Conservation (phyloP, 371 early-diverging fungal genomes). For the Mucor indicus region DNA sequence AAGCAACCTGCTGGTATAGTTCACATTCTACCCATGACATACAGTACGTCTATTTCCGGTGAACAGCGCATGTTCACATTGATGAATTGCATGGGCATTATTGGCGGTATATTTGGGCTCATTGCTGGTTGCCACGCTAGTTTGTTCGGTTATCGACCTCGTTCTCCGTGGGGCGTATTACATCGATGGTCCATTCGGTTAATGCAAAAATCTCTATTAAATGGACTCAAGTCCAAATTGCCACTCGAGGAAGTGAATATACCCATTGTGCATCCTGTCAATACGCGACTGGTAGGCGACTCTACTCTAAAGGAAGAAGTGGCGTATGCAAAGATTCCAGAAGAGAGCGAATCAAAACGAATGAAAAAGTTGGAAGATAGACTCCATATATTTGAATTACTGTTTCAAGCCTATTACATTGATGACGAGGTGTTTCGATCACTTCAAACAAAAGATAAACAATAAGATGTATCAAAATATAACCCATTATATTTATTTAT, state of each 20-base stretch:
- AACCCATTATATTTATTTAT: no score
- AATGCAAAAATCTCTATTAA: slow-evolving; percentile 19
- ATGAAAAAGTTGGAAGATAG: slow-evolving; percentile 30
- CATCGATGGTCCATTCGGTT: slow-evolving; percentile 30
- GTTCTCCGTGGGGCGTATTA: slow-evolving; percentile 31
- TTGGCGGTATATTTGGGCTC: slow-evolving; percentile 36
- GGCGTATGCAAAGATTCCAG: not conserved
- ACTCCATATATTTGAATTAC: slow-evolving; percentile 31
- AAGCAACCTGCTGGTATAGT: slow-evolving; percentile 15
- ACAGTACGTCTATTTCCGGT: slow-evolving; percentile 7
- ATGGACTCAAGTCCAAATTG: slow-evolving; percentile 20
- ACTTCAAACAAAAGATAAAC: no score
- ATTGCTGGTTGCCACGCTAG: slow-evolving; percentile 21
- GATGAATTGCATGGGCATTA: slow-evolving; percentile 30
- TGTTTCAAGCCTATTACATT: slow-evolving; percentile 39
- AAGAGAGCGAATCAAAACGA: slow-evolving; percentile 11
- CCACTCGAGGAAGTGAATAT: slow-evolving; percentile 18
- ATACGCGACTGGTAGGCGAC: no score
- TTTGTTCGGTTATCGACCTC: slow-evolving; percentile 33
- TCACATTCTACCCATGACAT: slow-evolving; percentile 17
- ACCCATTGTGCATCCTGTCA: slow-evolving; percentile 36
- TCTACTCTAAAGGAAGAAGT: slow-evolving; percentile 2
- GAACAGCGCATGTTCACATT: slow-evolving; percentile 34
- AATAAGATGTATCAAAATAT: no score
- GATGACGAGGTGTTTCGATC: slow-evolving; percentile 38